Evolutionary conservation across 371 early-diverging fungal genomes (phyloP), one percentile per base, ranked within the genome.

Genomic region (Mucor irregularis): DNA sequence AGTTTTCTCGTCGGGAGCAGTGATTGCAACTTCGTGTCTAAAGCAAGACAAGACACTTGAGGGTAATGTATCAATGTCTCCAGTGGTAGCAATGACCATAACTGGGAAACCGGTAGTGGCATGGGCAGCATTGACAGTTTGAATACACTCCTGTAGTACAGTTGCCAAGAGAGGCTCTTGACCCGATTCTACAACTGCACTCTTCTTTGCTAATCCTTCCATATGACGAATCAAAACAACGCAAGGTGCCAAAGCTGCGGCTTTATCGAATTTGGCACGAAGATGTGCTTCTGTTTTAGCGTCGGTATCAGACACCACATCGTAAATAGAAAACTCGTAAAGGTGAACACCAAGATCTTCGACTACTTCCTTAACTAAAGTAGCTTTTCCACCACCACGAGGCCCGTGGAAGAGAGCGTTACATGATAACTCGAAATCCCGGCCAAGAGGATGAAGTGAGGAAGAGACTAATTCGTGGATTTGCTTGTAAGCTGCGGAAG

Each of bases 321-420:
- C 92, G 53, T 81, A 90, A 26, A 85, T 82, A 49, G 89, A 85
- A 24, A 93, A 75, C 57, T 91, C 82, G 53, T 77, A 73, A 6
- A 90, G 17, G 64, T 94, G 92, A 0, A 93, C 71, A 6, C 96
- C 96, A 13, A 93, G 66, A 11, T 72, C 66, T 33, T 89, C 87
- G 2, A 86, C 85, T 0, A 87, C 84, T 50, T 81, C 73, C 13
- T 72, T 74, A 0, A 91, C 74, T 34, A 91, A 50, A 0, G 86
- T 82, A 21, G 83, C 74, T 61, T 95, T 96, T 10, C 96, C 97
- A 7, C 84, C 86, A n/a, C 96, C 96, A 3, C 88, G 74, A 11
- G 89, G 81, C 10, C 97, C 96, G 51, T 89, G 86, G 14, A 95
- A 58, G 34, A 95, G 61, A 0, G 89, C 81, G 2, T 89, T 85